Base-by-base conservation (phyloP, 345 rosid species). In the Odontarrhena argentea region DNA sequence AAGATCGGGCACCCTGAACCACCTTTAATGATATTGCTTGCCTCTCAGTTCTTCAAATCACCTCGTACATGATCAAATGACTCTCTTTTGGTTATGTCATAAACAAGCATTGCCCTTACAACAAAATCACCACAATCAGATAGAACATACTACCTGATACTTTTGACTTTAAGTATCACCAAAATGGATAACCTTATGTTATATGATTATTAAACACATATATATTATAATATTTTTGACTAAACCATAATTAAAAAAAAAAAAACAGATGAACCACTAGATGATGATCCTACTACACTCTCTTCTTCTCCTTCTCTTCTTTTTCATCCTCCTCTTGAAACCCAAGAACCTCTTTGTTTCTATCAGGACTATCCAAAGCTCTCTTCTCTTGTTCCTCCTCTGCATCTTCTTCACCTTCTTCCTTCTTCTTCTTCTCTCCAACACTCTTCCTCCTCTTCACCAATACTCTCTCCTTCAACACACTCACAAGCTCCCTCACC, bases 1-100 rank as follows among this genome's bases (percentile, higher is more conserved):
- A n/a, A n/a, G n/a, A n/a, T n/a, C n/a, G n/a, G n/a, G n/a, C n/a
- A n/a, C n/a, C n/a, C n/a, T n/a, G n/a, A n/a, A n/a, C n/a, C n/a
- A n/a, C n/a, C n/a, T n/a, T n/a, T n/a, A n/a, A n/a, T n/a, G n/a
- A n/a, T n/a, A n/a, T n/a, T n/a, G n/a, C n/a, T n/a, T n/a, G n/a
- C 90, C 91, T 70, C 91, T 71, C 59, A 89, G 66, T 54, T 89
- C 92, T 38, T 88, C 96, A n/a, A 89, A 81, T 91, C 92, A 86
- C 63, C 88, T 82, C 8, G 86, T 80, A 85, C 83, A 83, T 88
- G 87, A 54, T 89, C 91, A 14, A 86, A 89, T 2, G 92, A 86
- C 47, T 86, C 92, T 28, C 96, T 79, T 75, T 88, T 85, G 1
- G 92, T 80, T 88, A 89, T 85, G 83, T 89, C 96, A 15, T 85